These are phyloP conservation scores for Iris macrosiphon DNA, from an alignment of 106 monocot genomes.

Conservation along the genomic window DNA sequence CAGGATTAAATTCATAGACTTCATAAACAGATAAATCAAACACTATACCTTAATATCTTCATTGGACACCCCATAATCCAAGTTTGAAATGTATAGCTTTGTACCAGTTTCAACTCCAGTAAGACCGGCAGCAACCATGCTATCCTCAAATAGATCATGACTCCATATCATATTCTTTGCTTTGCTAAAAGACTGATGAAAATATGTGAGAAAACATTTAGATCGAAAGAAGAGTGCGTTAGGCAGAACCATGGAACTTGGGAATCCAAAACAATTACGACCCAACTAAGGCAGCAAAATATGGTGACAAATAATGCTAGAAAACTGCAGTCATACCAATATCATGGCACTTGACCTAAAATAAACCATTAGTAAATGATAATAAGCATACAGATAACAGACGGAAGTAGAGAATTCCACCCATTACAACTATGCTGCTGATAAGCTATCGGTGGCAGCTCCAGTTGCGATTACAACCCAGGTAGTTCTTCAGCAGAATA, in stretches of 20 bases:
- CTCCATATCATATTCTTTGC: constrained; percentile 56
- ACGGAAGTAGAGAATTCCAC: constrained; percentile 43
- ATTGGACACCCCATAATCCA: constrained; percentile 93
- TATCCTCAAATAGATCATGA: constrained; percentile 72
- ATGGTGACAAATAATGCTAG: constrained; percentile 5
- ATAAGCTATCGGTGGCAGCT: constrained; percentile 28
- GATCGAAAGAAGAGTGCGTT: constrained; percentile 34
- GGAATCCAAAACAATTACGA: constrained; percentile 21
- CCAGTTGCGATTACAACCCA: constrained; percentile 20
- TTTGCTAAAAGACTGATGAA: constrained; percentile 81
- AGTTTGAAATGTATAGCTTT: constrained; percentile 93
- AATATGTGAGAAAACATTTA: constrained; percentile 33
- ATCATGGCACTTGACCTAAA: constrained; percentile 3
- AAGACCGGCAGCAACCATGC: constrained; percentile 67
- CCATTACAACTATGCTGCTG: constrained; percentile 25
- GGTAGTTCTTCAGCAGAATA: constrained; percentile 20
- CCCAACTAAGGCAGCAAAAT: constrained; percentile 20
- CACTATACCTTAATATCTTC: constrained; percentile 89
- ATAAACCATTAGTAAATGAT: constrained; percentile 10
- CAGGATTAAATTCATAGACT: not conserved
- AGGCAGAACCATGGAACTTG: constrained; percentile 23
- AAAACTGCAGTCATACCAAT: constrained; percentile 9
- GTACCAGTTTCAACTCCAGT: constrained; percentile 53
- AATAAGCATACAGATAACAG: constrained; percentile 28
- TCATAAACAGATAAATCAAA: constrained; percentile 1